These are phyloP conservation scores for Anacardium occidentale DNA, from an alignment of 345 rosid species.

Conservation along the genomic window DNA sequence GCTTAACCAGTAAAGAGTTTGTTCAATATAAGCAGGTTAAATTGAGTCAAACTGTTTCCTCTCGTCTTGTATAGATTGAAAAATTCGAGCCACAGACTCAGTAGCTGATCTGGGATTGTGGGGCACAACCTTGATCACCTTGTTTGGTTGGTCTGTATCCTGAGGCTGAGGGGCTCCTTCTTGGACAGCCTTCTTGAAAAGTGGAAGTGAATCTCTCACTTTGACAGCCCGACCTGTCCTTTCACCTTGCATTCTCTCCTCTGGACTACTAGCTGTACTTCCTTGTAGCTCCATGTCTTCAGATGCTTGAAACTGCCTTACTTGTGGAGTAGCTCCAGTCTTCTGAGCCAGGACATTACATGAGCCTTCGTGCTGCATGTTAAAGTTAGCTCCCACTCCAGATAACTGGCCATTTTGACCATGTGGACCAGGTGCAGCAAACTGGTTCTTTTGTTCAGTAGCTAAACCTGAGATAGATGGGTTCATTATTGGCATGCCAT, in stretches of 20 bases:
- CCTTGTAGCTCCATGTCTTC: constrained; percentile 45
- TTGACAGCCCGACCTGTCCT: constrained; percentile 22
- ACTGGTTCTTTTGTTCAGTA: constrained; percentile 49
- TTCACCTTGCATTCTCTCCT: constrained; percentile 26
- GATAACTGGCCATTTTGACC: constrained; percentile 35
- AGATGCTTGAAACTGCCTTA: constrained; percentile 32
- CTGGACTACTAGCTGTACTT: constrained; percentile 53
- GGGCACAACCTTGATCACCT: constrained; percentile 84
- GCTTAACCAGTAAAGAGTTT: constrained; percentile 3
- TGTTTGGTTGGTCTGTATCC: constrained; percentile 34
- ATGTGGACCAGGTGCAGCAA: constrained; percentile 26
- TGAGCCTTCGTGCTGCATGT: constrained; percentile 43
- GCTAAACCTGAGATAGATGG: constrained; percentile 39
- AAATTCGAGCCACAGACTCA: constrained; percentile 82
- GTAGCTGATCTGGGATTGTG: constrained; percentile 74
- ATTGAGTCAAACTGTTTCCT: constrained; percentile 50
- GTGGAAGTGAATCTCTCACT: constrained; percentile 32
- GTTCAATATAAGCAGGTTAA: constrained; percentile 16
- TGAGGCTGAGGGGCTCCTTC: constrained; percentile 22
- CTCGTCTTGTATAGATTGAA: constrained; percentile 83
- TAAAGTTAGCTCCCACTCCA: constrained; percentile 34
- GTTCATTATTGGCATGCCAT: constrained; percentile 55
- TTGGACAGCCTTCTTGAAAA: constrained; percentile 19
- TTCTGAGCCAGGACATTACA: constrained; percentile 31
- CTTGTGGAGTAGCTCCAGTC: constrained; percentile 29